Base-by-base conservation (phyloP, 1,284 basidiomycete genomes). In the Ganoderma boninense region DNA sequence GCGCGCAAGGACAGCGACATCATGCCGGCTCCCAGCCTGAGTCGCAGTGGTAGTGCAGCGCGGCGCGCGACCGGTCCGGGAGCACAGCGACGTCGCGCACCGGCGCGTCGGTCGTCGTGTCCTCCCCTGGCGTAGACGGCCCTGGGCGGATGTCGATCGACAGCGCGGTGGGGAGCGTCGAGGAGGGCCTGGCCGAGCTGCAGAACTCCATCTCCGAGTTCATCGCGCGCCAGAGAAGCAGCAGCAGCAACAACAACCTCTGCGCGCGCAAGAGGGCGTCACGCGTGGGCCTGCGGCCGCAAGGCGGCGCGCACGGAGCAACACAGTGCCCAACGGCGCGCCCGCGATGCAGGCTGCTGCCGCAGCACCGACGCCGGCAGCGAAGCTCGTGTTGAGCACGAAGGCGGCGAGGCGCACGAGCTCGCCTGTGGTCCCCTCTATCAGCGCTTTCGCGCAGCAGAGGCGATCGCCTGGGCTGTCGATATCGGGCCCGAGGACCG, bases 171-270 rank as follows among this genome's bases (percentile, higher is more conserved):
- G 75, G 75, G 18, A 79, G 79, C 72, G 79, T 76, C 46, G 79
- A 80, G 69, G 79, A 80, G 67, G 79, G 78, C n/a, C 65, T 80
- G 23, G 71, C 74, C 49, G 79, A 80, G 73, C 64, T 79, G 66
- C 78, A 79, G 70, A 69, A 69, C 49, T 71, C 77, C 11, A 75
- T 80, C 20, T 74, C 78, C 43, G 77, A 79, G 61, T 70, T 80
- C 60, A 78, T 80, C n/a, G n/a, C 65, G 75, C 76, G 26, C 76
- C 76, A 2, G 44, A 66, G 62, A 65, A 60, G 44, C 44, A n/a
- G 62, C 38, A 38, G 38, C 35, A 35, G 35, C 35, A n/a, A n/a
- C n/a, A n/a, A n/a, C 29, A 38, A 38, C 46, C 38, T 8, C 10
- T 18, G 18, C 44, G 40, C 60, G 65, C 18, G 23, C 63, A 2